These are phyloP conservation scores for Symbiotaphrina buchneri DNA, from an alignment of 495 filamentous ascomycete species.

Conservation along the genomic window DNA sequence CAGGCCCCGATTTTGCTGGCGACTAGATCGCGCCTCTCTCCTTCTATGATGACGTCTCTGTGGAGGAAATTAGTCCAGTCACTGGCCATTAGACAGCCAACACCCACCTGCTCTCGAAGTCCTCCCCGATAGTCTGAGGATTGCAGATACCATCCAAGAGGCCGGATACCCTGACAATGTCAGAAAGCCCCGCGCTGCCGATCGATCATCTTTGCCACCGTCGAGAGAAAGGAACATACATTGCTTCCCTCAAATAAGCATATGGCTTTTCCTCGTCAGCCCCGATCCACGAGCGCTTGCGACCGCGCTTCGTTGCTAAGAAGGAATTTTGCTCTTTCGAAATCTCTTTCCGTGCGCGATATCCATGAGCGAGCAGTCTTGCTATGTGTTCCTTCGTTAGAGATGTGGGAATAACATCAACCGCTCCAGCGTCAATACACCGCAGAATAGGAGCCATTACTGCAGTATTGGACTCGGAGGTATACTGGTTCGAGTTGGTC, in stretches of 20 bases:
- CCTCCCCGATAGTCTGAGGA: conserved; percentile 31
- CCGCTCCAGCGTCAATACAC: conserved; percentile 66
- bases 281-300: conserved; percentile 84
- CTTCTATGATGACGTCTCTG: conserved; percentile 22
- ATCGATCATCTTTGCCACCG: neutral
- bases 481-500: conserved; percentile 1
- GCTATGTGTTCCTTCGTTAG: conserved; percentile 45
- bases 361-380: conserved; percentile 59
- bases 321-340: conserved; percentile 43
- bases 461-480: conserved; percentile 8
- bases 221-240: conserved; percentile 17
- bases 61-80: too few relatives aligned
- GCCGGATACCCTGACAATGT: conserved; percentile 47
- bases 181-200: neutral
- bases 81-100: too few relatives aligned
- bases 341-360: conserved; percentile 51
- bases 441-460: conserved; percentile 19
- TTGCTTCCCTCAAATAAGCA: conserved; percentile 65
- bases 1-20: conserved; percentile 53
- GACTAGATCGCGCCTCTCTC: conserved; percentile 35
- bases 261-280: conserved; percentile 73
- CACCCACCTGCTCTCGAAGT: conserved; percentile 22
- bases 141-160: conserved; percentile 86
- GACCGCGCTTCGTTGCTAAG: conserved; percentile 36
- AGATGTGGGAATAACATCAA: conserved; percentile 65